A percentile compares a stretch with the other conserved stretches of the same genome.
Conservation (phyloP, 768 basidiomycete genomes). For the Mycena rosella region DNA sequence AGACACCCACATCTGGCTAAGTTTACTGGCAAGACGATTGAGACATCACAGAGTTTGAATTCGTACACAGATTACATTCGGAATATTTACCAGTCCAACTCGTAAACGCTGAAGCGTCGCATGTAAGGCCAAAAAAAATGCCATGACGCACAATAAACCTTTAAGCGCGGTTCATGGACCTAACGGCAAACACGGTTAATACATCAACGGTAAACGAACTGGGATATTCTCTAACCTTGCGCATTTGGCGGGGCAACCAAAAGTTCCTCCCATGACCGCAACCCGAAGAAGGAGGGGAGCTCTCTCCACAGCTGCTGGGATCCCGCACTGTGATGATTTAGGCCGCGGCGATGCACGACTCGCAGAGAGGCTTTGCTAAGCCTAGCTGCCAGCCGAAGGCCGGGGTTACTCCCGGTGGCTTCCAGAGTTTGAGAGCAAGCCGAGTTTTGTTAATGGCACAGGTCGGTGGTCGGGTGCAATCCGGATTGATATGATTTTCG, state of each 20-base stretch:
- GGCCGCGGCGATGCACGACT: not conserved
- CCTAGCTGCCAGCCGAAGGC: not conserved
- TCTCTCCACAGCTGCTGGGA: conserved; percentile 8
- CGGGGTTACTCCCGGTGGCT: not conserved
- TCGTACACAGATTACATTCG: too few relatives aligned
- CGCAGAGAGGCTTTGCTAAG: not conserved
- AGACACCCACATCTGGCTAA: too few relatives aligned
- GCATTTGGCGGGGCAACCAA: not conserved
- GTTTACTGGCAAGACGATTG: too few relatives aligned
- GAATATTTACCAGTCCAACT: too few relatives aligned
- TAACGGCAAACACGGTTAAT: too few relatives aligned
- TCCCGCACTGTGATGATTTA: conserved; percentile 5
- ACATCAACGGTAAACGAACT: too few relatives aligned
- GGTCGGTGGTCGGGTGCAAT: not conserved
- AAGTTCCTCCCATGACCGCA: conserved; percentile 2
- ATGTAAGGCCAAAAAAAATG: too few relatives aligned
- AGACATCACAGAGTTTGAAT: too few relatives aligned
- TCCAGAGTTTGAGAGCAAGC: not conserved
- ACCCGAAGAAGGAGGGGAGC: conserved; percentile 11
- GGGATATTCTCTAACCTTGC: too few relatives aligned
- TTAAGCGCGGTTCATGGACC: too few relatives aligned
- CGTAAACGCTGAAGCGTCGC: too few relatives aligned
- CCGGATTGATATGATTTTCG: not conserved
- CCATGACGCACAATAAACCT: too few relatives aligned
- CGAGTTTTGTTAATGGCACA: not conserved